These are phyloP conservation scores for Lolium rigidum DNA, from an alignment of 176 grass and related monocot species.

Conservation along the genomic window DNA sequence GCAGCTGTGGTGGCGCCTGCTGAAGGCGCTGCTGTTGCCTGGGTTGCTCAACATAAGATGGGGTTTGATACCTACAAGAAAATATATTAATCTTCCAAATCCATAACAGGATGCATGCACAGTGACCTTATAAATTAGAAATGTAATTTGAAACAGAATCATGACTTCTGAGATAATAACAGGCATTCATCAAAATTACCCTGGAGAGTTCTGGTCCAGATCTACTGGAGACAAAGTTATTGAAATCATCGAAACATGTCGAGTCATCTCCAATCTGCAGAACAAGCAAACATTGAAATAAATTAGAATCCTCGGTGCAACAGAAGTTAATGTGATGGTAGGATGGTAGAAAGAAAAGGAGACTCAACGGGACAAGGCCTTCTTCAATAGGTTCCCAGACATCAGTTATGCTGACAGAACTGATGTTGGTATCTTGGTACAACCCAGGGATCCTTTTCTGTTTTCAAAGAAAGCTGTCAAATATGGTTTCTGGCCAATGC, in stretches of 20 bases:
- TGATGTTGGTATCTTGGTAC: slow-evolving; percentile 81
- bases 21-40: slow-evolving; percentile 67
- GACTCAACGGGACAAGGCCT: slow-evolving; percentile 87
- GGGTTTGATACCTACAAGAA: slow-evolving; percentile 76
- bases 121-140: neutral
- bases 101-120: neutral
- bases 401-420: slow-evolving; percentile 95
- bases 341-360: slow-evolving; percentile 29
- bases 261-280: slow-evolving; percentile 80
- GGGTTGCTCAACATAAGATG: slow-evolving; percentile 57
- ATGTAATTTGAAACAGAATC: neutral
- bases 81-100: slow-evolving; percentile 30
- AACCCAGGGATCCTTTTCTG: slow-evolving; percentile 82
- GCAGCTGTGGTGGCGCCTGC: slow-evolving; percentile 48
- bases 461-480: slow-evolving; percentile 44
- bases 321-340: neutral
- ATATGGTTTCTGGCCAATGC: slow-evolving; percentile 6
- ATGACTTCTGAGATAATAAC: neutral
- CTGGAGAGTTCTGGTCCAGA: slow-evolving; percentile 73
- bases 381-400: slow-evolving; percentile 99
- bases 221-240: slow-evolving; percentile 81
- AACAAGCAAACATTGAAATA: neutral
- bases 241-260: slow-evolving; percentile 95
- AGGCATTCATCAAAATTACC: slow-evolving; percentile 52
- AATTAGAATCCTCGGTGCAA: slow-evolving; percentile 23